Base-by-base conservation (phyloP, 23 red algal genomes). In the Gracilaria gracilis region DNA sequence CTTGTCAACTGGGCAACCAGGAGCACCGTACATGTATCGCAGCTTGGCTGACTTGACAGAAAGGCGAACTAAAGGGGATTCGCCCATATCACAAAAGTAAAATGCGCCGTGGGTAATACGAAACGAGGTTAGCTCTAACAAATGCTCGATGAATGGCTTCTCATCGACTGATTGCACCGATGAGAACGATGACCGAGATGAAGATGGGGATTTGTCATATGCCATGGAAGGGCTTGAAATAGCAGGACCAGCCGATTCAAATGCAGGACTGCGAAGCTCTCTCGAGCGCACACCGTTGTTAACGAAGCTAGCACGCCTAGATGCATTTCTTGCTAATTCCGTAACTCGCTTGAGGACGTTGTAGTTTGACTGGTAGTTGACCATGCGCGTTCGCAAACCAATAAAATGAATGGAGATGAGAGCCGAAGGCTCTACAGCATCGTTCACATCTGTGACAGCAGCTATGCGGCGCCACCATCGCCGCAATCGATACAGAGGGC, bases 41-140 rank as follows among this genome's bases (percentile, higher is more conserved):
- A 90, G 42, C 36, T 90, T 90, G 44, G 87, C 87, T 24, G 57
- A 81, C 48, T 66, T 46, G 44, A 90, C 87, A 44, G 57, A 65
- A 34, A 90, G 37, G 9, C 87, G 87, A 80, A 90, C 73, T 27
- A 90, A 57, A 35, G 87, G 87, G 23, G 87, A 90, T 27, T 90
- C 54, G 38, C 73, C 87, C 87, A 90, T 90, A 67, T 90, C 87
- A 29, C 87, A 90, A 28, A 90, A 80, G 44, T 90, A 90, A 50
- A 90, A 90, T 9, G 87, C 87, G n/a, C 87, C 87, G 37, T 46
- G 37, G 24, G 74, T 90, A 31, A 90, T 73, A 25, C 87, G 47
- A 53, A 90, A 38, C 27, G 87, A 90, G 11, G 71, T 62, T 34
- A 90, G 74, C 37, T 90, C 87, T 27, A 90, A 57, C 14, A 90